A percentile compares a stretch with the other conserved stretches of the same genome.
phyloP scores from a whole-genome alignment of 2,329 filamentous ascomycete genomes.

The Curvularia hawaiiensis region DNA sequence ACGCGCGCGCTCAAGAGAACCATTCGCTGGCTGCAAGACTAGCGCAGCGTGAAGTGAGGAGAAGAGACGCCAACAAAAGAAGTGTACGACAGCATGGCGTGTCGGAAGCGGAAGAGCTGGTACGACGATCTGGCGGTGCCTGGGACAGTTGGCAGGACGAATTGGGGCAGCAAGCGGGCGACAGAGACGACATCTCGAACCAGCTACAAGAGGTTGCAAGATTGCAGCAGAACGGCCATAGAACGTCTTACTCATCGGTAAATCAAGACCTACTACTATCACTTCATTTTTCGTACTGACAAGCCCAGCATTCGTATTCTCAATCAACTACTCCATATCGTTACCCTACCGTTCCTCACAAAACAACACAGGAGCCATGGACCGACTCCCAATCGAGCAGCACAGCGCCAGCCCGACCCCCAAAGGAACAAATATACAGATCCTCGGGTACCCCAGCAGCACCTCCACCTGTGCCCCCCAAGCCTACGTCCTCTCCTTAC shows the following conservation, averaged over 20 bases:
- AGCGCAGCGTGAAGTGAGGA: constrained; percentile 43
- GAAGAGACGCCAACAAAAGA: constrained; percentile 46
- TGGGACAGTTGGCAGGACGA: constrained; percentile 61
- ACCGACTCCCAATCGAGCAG: constrained; percentile 25
- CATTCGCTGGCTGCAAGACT: constrained; percentile 41
- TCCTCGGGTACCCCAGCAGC: constrained; percentile 28
- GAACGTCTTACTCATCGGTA: constrained; percentile 33
- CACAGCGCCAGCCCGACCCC: constrained; percentile 48
- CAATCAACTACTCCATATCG: constrained; percentile 45
- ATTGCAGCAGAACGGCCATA: constrained; percentile 36
- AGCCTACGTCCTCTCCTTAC: constrained; percentile 28
- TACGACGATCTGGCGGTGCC: constrained; percentile 58
- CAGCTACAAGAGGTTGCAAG: constrained; percentile 59
- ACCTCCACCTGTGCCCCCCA: constrained; percentile 39
- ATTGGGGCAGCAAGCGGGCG: constrained; percentile 26
- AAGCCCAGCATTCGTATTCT: constrained; percentile 31
- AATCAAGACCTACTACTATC: not conserved
- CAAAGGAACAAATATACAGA: constrained; percentile 37
- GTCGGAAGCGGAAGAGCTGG: constrained; percentile 62
- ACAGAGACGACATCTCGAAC: constrained; percentile 56
- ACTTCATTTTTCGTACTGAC: constrained; percentile 16
- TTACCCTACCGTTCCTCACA: constrained; percentile 53
- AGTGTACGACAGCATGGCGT: constrained; percentile 64
- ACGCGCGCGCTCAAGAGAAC: constrained; percentile 37
- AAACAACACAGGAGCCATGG: constrained; percentile 44